A percentile compares a stretch with the other conserved stretches of the same genome.
phyloP scores from a whole-genome alignment of 257 asterid genomes.

The Petunia secreta region DNA sequence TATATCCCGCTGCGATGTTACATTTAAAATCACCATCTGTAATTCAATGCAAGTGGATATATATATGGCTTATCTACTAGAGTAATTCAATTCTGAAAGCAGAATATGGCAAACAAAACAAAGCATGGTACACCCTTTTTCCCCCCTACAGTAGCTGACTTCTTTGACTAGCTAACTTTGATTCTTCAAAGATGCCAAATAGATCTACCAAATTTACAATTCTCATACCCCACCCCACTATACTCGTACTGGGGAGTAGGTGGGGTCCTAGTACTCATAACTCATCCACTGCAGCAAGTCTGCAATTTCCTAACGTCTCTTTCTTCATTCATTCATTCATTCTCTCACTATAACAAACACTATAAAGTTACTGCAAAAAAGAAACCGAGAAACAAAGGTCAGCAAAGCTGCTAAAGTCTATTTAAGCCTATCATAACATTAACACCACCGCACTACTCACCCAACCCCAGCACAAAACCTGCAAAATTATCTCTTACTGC shows the following conservation, averaged over 20 bases:
- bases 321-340: conserved; percentile 20
- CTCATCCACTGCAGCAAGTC: not conserved
- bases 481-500: conserved; percentile 17
- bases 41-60: not conserved
- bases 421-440: conserved; percentile 23
- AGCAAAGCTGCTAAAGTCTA: conserved; percentile 33
- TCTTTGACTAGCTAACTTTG: not conserved
- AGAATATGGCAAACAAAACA: not conserved
- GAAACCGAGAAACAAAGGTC: conserved; percentile 26
- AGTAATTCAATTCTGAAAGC: not conserved
- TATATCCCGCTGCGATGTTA: too few species aligned
- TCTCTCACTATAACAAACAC: conserved; percentile 41
- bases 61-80: not conserved
- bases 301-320: conserved; percentile 51
- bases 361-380: not conserved
- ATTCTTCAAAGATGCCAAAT: conserved; percentile 27
- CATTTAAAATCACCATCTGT: not conserved
- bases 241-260: not conserved
- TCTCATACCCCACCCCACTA: not conserved
- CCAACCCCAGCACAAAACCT: conserved; percentile 22
- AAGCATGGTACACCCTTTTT: not conserved
- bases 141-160: not conserved
- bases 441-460: conserved; percentile 20
- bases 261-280: not conserved
- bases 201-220: conserved; percentile 10